Evolutionary conservation across 2,329 filamentous ascomycete genomes (phyloP).

Genomic region (Trichoderma sp.): DNA sequence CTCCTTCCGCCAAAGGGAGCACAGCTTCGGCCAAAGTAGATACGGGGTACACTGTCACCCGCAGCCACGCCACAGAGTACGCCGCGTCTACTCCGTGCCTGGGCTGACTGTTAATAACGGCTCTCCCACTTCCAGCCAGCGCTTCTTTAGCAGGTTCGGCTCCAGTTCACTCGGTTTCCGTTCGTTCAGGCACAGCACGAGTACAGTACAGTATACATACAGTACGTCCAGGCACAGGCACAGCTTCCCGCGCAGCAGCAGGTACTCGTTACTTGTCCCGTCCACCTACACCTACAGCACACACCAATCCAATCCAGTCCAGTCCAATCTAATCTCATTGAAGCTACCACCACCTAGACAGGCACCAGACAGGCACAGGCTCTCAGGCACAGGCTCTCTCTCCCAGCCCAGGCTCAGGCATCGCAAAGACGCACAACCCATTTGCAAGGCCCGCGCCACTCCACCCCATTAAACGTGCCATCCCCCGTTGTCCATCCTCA

Average conservation of each 20-base stretch:
- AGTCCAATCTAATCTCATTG: not conserved
- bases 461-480: slow-evolving; percentile 39
- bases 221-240: not conserved
- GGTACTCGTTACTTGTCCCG: not conserved
- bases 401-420: not conserved
- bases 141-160: not conserved
- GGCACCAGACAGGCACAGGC: not conserved
- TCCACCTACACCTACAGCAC: not conserved
- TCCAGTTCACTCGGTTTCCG: not conserved
- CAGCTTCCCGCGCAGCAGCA: not conserved
- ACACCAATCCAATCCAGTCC: not conserved
- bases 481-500: slow-evolving; percentile 34
- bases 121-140: not conserved
- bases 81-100: not conserved
- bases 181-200: not conserved
- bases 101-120: not conserved
- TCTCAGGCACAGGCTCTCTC: not conserved
- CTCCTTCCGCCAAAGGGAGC: not conserved
- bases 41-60: not conserved
- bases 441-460: slow-evolving; percentile 18
- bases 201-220: not conserved
- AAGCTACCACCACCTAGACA: not conserved
- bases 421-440: not conserved
- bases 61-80: not conserved
- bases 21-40: not conserved